Evolutionary conservation across 2,329 filamentous ascomycete species (phyloP).

Genomic region (Pseudopyrenochaeta lycopersici): DNA sequence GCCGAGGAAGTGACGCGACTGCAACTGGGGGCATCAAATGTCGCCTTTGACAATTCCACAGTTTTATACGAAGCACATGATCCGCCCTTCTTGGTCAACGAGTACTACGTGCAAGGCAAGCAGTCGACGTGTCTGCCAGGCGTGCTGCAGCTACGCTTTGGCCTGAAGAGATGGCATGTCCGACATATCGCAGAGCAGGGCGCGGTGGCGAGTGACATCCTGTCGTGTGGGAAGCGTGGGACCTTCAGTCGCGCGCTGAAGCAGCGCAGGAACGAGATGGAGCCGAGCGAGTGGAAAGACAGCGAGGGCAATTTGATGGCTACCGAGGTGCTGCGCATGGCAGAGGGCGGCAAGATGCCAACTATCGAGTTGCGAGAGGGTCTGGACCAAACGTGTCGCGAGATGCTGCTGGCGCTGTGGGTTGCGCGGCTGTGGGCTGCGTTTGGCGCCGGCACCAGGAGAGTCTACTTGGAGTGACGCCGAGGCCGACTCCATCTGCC

Average conservation of each 20-base stretch:
- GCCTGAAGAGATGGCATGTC: conserved; percentile 27
- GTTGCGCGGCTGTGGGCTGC: conserved; percentile 34
- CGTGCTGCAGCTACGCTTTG: conserved; percentile 26
- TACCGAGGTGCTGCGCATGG: conserved; percentile 27
- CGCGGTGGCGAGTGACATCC: conserved; percentile 18
- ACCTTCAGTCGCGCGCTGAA: conserved; percentile 15
- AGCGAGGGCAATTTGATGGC: conserved; percentile 26
- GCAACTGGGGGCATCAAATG: conserved; percentile 18
- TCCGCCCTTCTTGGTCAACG: conserved; percentile 30
- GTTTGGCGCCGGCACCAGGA: conserved; percentile 22
- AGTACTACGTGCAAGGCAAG: conserved; percentile 31
- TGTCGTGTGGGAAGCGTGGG: conserved; percentile 32
- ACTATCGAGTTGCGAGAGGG: conserved; percentile 28
- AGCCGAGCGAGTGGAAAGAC: conserved; percentile 33
- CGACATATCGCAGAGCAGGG: conserved; percentile 21
- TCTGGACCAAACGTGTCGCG: conserved; percentile 34
- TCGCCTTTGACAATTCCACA: conserved; percentile 26
- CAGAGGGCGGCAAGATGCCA: conserved; percentile 24
- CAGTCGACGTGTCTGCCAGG: conserved; percentile 21
- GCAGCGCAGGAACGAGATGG: conserved; percentile 24
- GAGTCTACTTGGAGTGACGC: background rate
- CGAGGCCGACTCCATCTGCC: background rate
- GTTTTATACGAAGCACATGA: conserved; percentile 37
- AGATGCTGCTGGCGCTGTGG: conserved; percentile 34
- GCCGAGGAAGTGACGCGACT: conserved; percentile 28